Base-by-base conservation (phyloP, 108 stramenopile species). In the Discostella pseudostelligera region DNA sequence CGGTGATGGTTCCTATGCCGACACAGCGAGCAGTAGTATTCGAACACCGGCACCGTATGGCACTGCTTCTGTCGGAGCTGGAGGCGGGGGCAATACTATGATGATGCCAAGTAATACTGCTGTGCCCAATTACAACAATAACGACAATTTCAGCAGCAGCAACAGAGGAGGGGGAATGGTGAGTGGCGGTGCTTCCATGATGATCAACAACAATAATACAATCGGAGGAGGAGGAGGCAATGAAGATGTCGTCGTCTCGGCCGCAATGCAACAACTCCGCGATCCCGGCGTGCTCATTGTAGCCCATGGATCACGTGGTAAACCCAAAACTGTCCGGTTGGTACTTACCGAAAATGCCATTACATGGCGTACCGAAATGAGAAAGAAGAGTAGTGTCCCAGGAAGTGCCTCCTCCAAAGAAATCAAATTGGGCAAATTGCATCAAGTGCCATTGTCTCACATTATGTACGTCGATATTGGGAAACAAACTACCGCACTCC, bases 381-480 rank as follows among this genome's bases (percentile, higher is more conserved):
- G 84, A 37, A 87, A 87, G 54, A 89, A 86, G 69, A 79, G 72
- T 58, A n/a, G 54, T 21, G 12, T n/a, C 66, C 1, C 21, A 54
- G 32, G 43, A 19, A 14, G 29, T 19, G 21, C n/a, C n/a, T n/a
- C n/a, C n/a, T n/a, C n/a, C n/a, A 75, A 69, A 24, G 69, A 75
- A 20, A 28, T 70, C 5, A 92, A 92, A 72, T 62, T 92, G 78
- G 87, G 90, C 16, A 92, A 92, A 56, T 48, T 89, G 59, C 90
- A 92, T 44, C 87, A 89, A 69, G 90, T 92, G 22, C 90, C 87
- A 0, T 65, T 92, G 4, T 76, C 84, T 1, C 90, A 92, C 54
- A 92, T 92, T 37, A 88, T 92, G 90, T 92, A 92, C 49, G 90
- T 92, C 28, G 90, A 92, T 63, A 84, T 92, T 53, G 90, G 90